phyloP scores from a whole-genome alignment of 2,329 filamentous ascomycete genomes.

The Cercospora janseana region DNA sequence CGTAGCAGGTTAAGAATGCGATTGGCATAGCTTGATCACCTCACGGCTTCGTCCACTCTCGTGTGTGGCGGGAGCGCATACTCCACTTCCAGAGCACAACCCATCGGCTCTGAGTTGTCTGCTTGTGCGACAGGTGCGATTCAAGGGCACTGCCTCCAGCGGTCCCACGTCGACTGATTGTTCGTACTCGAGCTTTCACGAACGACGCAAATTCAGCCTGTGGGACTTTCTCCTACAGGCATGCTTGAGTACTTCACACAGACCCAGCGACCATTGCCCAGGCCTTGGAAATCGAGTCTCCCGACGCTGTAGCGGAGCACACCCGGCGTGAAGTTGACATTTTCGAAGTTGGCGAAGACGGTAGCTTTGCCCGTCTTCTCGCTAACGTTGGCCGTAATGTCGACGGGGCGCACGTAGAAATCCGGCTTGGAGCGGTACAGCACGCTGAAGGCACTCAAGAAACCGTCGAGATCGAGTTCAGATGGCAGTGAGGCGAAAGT shows the following conservation, averaged over 20 bases:
- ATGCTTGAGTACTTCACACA: constrained; percentile 13
- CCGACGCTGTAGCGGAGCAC: constrained; percentile 12
- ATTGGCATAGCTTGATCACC: too few relatives aligned
- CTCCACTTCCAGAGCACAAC: too few relatives aligned
- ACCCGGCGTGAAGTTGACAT: constrained; percentile 11
- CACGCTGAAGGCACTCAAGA: background rate
- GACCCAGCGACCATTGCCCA: constrained; percentile 9
- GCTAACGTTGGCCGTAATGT: constrained; percentile 12
- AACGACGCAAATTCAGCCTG: background rate
- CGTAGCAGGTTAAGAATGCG: too few relatives aligned
- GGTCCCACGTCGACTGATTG: background rate
- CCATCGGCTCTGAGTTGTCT: too few relatives aligned
- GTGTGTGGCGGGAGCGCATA: too few relatives aligned
- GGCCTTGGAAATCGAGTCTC: constrained; percentile 8
- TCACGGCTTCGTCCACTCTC: too few relatives aligned
- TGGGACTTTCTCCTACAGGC: constrained; percentile 8
- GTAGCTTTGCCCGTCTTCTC: constrained; percentile 10
- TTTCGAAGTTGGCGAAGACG: constrained; percentile 8
- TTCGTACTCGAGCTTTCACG: background rate
- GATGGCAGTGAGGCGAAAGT: constrained; percentile 9
- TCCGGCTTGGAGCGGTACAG: background rate
- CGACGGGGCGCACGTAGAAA: background rate
- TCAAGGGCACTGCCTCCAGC: too few relatives aligned
- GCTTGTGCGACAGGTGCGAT: too few relatives aligned
- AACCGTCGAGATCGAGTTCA: constrained; percentile 7